A percentile compares a stretch with the other conserved stretches of the same genome.
Conservation (phyloP, 345 rosid species). For the Syzygium aromaticum region DNA sequence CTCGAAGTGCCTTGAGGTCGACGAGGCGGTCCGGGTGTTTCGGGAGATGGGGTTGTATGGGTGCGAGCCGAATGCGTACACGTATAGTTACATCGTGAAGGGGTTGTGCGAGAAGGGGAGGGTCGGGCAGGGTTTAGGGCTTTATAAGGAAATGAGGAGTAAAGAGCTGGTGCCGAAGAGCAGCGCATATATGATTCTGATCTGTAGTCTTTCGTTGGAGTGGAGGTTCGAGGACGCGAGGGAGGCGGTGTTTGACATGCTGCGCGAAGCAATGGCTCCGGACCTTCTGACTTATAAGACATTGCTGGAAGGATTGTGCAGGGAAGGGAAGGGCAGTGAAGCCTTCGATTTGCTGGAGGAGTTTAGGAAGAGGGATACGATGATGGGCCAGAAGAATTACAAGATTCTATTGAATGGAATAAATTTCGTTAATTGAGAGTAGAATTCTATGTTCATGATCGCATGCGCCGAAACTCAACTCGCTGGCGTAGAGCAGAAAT, state of each 20-base stretch:
- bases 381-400: slow-evolving; percentile 66
- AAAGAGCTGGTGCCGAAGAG: slow-evolving; percentile 52
- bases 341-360: slow-evolving; percentile 74
- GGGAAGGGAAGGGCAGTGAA: slow-evolving; percentile 52
- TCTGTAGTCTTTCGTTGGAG: slow-evolving; percentile 70
- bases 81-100: slow-evolving; percentile 58
- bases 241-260: slow-evolving; percentile 51
- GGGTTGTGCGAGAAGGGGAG: slow-evolving; percentile 86
- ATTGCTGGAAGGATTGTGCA: slow-evolving; percentile 62
- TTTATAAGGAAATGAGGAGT: slow-evolving; percentile 66
- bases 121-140: slow-evolving; percentile 53
- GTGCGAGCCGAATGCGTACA: slow-evolving; percentile 59
- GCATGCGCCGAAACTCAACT: neutral
- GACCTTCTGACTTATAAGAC: slow-evolving; percentile 82
- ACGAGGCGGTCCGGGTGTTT: slow-evolving; percentile 63
- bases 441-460: neutral
- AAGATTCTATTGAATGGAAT: slow-evolving; percentile 44
- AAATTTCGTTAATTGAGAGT: slow-evolving; percentile 32
- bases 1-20: slow-evolving; percentile 62
- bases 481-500: accelerated
- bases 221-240: slow-evolving; percentile 42
- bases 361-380: slow-evolving; percentile 52
- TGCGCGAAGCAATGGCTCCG: slow-evolving; percentile 49
- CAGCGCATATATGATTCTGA: slow-evolving; percentile 63
- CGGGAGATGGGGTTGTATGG: slow-evolving; percentile 83